Base-by-base conservation (phyloP, 1,284 basidiomycete species). In the Athelia sp. region DNA sequence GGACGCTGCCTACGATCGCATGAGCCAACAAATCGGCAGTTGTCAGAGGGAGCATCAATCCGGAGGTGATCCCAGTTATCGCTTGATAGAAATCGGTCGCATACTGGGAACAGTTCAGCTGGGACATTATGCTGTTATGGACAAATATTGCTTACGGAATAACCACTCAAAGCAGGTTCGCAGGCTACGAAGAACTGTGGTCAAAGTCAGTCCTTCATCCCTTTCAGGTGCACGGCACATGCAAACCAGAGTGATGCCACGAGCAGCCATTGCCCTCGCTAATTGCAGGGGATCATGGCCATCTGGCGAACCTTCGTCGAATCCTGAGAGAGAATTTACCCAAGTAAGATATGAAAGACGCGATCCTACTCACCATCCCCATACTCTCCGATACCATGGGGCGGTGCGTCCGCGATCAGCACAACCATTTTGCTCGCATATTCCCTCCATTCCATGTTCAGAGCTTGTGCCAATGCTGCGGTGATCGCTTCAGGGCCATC, bases 401-500 rank as follows among this genome's bases (percentile, higher is more conserved):
- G 94, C 22, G 96, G 97, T 1, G 96, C 96, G 75, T 99, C 97
- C 10, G 97, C 93, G 59, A 98, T 94, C 56, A 95, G 79, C 4
- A 95, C 91, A 45, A 93, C 82, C 90, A 99, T 98, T 74, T 92
- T 97, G 62, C 90, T 93, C 15, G 96, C 93, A 48, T 83, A 70
- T 45, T 79, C 75, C 57, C 97, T 78, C 97, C 97, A 99, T 35
- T 94, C 87, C 81, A 98, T 88, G 50, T 83, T 81, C 56, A 94
- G 64, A 14, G 86, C 87, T 57, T 95, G 93, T 8, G 85, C 84
- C 68, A 99, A 74, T 11, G 90, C 96, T 3, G 96, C 94, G 0
- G 97, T 99, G 51, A 98, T 91, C 3, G 95, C 97, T 65, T 99
- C 97, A 0, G 97, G 97, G 0, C 97, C 96, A 74, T 99, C 96